Percentiles rank a stretch among this genome's conserved stretches.
Evolutionary conservation across 139 green algal genomes (phyloP).

Genomic region (Tetradesmus obliquus): DNA sequence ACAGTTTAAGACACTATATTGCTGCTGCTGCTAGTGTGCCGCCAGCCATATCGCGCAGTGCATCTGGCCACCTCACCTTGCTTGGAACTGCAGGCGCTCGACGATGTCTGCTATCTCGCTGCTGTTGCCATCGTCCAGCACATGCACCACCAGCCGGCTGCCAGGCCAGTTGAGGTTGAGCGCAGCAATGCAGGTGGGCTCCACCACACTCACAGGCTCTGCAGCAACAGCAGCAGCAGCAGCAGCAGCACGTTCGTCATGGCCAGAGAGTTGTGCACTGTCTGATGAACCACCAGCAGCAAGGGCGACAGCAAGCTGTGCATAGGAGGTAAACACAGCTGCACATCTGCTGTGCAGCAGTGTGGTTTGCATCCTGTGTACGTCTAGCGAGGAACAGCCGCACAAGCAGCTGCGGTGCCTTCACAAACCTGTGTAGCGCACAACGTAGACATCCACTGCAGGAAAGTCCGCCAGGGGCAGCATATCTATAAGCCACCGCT

Average conservation of each 20-base stretch:
- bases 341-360: background rate
- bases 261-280: background rate
- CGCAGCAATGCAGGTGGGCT: conserved; percentile 21
- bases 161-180: conserved; percentile 42
- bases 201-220: conserved; percentile 15
- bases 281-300: background rate
- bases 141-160: background rate
- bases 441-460: too few relatives aligned
- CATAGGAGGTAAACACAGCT: background rate
- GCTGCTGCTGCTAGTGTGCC: too few relatives aligned
- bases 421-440: background rate
- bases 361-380: background rate
- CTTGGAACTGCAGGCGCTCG: background rate
- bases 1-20: background rate
- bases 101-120: background rate
- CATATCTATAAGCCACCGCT: too few relatives aligned
- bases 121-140: conserved; percentile 23
- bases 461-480: too few relatives aligned
- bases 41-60: background rate
- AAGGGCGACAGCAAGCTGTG: background rate
- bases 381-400: too few relatives aligned
- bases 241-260: background rate
- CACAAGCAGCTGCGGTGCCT: too few relatives aligned
- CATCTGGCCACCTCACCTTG: background rate
- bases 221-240: background rate